Percentiles rank a stretch among this genome's conserved stretches.
Evolutionary conservation across 495 filamentous ascomycete genomes (phyloP).

Genomic region (Jackrogersella multiformis): DNA sequence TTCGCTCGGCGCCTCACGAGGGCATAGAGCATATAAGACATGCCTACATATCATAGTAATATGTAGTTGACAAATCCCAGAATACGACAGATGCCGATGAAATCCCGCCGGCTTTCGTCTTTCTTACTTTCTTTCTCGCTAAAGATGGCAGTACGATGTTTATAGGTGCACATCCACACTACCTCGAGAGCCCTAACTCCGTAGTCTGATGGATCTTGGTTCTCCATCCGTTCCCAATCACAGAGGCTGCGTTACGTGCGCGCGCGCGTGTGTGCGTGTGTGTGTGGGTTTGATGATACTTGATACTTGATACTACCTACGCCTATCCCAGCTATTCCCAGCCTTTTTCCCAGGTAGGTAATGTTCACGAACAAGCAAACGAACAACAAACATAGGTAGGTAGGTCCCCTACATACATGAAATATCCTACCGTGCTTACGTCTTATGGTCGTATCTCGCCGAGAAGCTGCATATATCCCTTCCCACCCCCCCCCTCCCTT

Average conservation of each 20-base stretch:
- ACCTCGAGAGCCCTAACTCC: conserved; percentile 26
- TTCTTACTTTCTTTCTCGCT: no score
- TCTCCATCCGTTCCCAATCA: conserved; percentile 36
- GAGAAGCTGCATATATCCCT: conserved; percentile 1
- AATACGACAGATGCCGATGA: conserved; percentile 12
- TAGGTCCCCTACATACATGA: background rate
- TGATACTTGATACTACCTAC: conserved; percentile 31
- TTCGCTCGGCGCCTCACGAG: conserved; percentile 10
- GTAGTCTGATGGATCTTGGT: conserved; percentile 40
- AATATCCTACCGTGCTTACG: conserved; percentile 22
- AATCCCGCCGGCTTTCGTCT: conserved; percentile 9
- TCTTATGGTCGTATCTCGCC: conserved; percentile 30
- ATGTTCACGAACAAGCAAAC: background rate
- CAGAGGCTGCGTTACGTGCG: conserved; percentile 3
- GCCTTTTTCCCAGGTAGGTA: conserved; percentile 6
- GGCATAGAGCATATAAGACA: conserved; percentile 19
- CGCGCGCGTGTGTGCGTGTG: conserved; percentile 1
- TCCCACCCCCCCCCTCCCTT: background rate
- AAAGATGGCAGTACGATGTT: background rate
- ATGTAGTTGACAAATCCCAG: background rate
- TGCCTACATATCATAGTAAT: conserved; percentile 5
- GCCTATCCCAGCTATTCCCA: conserved; percentile 3
- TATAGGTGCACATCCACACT: conserved; percentile 11
- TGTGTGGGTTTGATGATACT: conserved; percentile 16
- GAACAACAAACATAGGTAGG: conserved; percentile 1